Percentiles rank a stretch among this genome's conserved stretches.
These are phyloP conservation scores for Trichoderma polysporum DNA, from an alignment of 2,329 filamentous ascomycete species.

Conservation along the genomic window DNA sequence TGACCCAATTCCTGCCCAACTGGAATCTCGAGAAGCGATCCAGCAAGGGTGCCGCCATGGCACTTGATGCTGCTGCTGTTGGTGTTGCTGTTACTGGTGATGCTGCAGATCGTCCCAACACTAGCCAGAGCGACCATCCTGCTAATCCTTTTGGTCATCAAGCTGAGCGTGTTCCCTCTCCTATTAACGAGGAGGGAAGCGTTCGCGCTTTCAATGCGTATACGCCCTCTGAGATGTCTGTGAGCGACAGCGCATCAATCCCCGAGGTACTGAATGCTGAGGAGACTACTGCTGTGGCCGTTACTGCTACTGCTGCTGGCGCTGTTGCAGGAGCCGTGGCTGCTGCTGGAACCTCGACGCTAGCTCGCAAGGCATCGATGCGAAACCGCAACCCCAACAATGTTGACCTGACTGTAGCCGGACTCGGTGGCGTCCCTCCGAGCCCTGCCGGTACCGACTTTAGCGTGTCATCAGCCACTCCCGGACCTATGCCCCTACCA, in stretches of 20 bases:
- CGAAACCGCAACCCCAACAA: constrained; percentile 52
- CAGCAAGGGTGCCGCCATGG: constrained; percentile 49
- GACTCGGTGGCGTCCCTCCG: constrained; percentile 43
- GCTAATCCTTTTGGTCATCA: constrained; percentile 72
- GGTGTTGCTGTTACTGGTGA: constrained; percentile 30
- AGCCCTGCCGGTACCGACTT: constrained; percentile 65
- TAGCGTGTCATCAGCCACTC: constrained; percentile 55
- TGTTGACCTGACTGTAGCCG: constrained; percentile 54
- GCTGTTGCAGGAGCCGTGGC: constrained; percentile 40
- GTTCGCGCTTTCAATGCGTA: constrained; percentile 21
- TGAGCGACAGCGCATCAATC: background rate
- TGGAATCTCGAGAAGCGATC: constrained; percentile 49
- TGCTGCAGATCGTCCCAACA: constrained; percentile 51
- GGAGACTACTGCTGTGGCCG: constrained; percentile 38
- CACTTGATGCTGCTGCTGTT: constrained; percentile 32
- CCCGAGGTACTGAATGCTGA: background rate
- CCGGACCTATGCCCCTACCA: constrained; percentile 43
- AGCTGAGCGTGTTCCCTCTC: constrained; percentile 50
- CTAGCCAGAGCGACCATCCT: constrained; percentile 49
- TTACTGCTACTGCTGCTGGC: constrained; percentile 24
- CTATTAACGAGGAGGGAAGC: constrained; percentile 38
- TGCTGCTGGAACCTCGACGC: constrained; percentile 39
- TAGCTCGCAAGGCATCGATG: constrained; percentile 57
- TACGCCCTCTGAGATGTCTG: constrained; percentile 26
- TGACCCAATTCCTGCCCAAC: constrained; percentile 78